Evolutionary conservation across 345 rosid genomes (phyloP), one percentile per base, ranked within the genome.

Genomic region (Firmiana major): DNA sequence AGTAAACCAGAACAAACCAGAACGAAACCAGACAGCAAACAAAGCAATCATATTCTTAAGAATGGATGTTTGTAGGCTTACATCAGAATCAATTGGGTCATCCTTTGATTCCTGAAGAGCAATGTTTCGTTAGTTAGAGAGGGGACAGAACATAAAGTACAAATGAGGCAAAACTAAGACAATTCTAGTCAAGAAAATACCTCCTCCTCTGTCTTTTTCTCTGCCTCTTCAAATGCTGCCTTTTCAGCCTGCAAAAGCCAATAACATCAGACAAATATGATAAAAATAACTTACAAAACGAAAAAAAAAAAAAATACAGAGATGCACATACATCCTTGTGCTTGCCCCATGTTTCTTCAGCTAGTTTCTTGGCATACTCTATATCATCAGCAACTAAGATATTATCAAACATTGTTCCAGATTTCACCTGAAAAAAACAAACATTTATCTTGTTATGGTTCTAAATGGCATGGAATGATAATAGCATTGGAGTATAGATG

Each of bases 301-400:
- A 45, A 46, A 72, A 24, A 11, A 3, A 12, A 19, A 65, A 42
- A 5, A 16, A 66, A 63, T 5, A 26, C 17, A 24, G 17, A 74
- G 72, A 38, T 6, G 42, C 34, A 65, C 94, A 40, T 90, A 96
- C 98, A 85, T 93, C 99, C 88, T 96, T 96, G 31, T 76, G 85
- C 86, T 93, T 93, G 78, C 88, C 98, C 99, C 99, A 96, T 48
- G 98, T 93, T 84, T 93, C 98, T 79, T 93, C 98, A 1, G 94
- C 95, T 66, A 96, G 62, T 76, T 88, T 81, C 89, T 92, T 90
- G 54, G 99, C 99, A 78, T 93, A 91, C 60, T 90, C 98, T 0
- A 89, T 87, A 73, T 96, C 99, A 71, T 96, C 95, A 22, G 86
- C 76, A 53, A 96, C 36, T 84, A 96, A 86, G 75, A 96, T 86